A percentile compares a stretch with the other conserved stretches of the same genome.
phyloP scores from a whole-genome alignment of 805 yeast species.

The Zygosaccharomyces gambellarensis region DNA sequence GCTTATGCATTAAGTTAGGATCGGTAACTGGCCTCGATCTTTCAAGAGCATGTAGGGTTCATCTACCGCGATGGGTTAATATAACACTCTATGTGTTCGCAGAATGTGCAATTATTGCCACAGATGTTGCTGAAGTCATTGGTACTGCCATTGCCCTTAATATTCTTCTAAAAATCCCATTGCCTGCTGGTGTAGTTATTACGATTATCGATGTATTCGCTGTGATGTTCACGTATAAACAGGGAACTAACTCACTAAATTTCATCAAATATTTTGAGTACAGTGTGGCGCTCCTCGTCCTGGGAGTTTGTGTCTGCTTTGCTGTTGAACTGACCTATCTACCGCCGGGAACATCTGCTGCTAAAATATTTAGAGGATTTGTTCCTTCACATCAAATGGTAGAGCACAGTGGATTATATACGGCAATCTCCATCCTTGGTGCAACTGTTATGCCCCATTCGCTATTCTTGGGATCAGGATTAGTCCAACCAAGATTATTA shows the following conservation, averaged over 20 bases:
- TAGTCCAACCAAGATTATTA: conserved; percentile 77
- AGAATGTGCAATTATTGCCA: conserved; percentile 83
- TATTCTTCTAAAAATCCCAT: conserved; percentile 68
- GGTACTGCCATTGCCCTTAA: conserved; percentile 88
- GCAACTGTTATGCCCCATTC: conserved; percentile 96
- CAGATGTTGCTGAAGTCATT: conserved; percentile 91
- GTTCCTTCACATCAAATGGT: conserved; percentile 52
- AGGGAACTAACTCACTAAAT: conserved; percentile 66
- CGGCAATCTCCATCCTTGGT: conserved; percentile 78
- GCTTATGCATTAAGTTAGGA: conserved; percentile 79
- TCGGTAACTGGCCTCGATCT: conserved; percentile 85
- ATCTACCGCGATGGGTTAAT: conserved; percentile 66
- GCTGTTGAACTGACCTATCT: conserved; percentile 63
- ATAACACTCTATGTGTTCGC: conserved; percentile 65
- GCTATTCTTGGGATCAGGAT: conserved; percentile 75
- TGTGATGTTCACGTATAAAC: conserved; percentile 73
- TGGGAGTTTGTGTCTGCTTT: conserved; percentile 74
- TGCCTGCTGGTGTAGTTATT: conserved; percentile 70
- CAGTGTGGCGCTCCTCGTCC: conserved; percentile 65
- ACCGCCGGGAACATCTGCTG: conserved; percentile 41
- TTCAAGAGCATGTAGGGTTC: conserved; percentile 74
- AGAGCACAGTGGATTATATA: conserved; percentile 61
- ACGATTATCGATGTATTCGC: conserved; percentile 78
- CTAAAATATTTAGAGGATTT: conserved; percentile 58
- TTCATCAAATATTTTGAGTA: conserved; percentile 72